Evolutionary conservation across 192 early-diverging fungal species (phyloP).

Genomic region (Rhizophagus clarus): DNA sequence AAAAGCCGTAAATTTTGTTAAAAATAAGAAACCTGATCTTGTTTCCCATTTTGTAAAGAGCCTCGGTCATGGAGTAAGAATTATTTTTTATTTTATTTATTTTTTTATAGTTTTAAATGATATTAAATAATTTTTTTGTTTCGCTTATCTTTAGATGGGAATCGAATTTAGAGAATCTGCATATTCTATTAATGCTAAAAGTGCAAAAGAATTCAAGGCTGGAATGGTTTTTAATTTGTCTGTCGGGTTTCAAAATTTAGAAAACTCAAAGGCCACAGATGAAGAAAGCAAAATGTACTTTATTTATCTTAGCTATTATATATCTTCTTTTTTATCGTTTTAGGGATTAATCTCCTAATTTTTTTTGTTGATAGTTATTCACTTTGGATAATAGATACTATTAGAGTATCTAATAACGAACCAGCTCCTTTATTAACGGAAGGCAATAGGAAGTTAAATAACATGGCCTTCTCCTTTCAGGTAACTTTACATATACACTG

Average conservation of each 20-base stretch:
- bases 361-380: conserved; percentile 62
- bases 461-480: conserved; percentile 23
- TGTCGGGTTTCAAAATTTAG: conserved; percentile 85
- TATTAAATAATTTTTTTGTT: conserved; percentile 17
- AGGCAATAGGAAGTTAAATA: conserved; percentile 7
- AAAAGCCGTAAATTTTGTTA: conserved; percentile 68
- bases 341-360: background rate
- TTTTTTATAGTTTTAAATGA: background rate
- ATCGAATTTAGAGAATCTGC: conserved; percentile 91
- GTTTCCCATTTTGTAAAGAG: conserved; percentile 83
- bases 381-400: conserved; percentile 80
- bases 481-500: conserved; percentile 42
- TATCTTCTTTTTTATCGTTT: background rate
- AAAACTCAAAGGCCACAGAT: conserved; percentile 73
- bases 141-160: conserved; percentile 63
- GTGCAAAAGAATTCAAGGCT: conserved; percentile 62
- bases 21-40: conserved; percentile 82
- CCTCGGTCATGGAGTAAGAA: conserved; percentile 77
- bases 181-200: conserved; percentile 78
- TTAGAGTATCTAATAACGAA: conserved; percentile 67
- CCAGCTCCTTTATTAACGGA: conserved; percentile 38
- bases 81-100: background rate
- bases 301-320: background rate
- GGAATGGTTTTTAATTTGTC: conserved; percentile 87
- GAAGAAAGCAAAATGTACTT: conserved; percentile 65